Base-by-base conservation (phyloP, 1,284 basidiomycete species). In the Peniophora sp. region DNA sequence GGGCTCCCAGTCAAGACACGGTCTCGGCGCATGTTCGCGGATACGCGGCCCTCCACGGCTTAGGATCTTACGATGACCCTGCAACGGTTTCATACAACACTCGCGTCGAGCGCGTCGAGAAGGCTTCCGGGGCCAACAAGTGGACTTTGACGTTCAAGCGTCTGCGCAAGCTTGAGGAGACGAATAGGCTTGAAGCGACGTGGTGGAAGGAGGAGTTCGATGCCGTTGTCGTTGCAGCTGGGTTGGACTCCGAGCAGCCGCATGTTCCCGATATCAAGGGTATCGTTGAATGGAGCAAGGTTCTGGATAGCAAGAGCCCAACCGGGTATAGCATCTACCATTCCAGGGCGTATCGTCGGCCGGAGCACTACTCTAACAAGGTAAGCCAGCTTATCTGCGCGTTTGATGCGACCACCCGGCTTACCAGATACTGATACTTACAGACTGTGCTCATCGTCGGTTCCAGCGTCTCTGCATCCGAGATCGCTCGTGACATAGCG, bases 21-120 rank as follows among this genome's bases (percentile, higher is more conserved):
- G 38, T 41, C n/a, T 41, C 38, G n/a, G 16, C 44, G 41, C n/a
- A 35, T 35, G 58, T 59, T 47, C 58, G 60, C n/a, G 59, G 58
- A 6, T 63, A 59, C 41, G 61, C 61, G 6, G 55, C 59, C n/a
- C 27, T 61, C 49, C 53, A 61, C 45, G 52, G 52, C 22, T 55
- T 62, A 35, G 60, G 60, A 38, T 48, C 53, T n/a, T 57, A 60
- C 52, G 61, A 63, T 48, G 49, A 59, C n/a, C 52, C 55, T 3
- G 38, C 53, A 23, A 52, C 60, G 8, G 55, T 56, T 16, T 51
- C 61, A 2, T 64, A 64, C 45, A 55, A 60, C 6, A 61, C 62
- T 17, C 60, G 60, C 3, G 62, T 62, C 19, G 62, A 64, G 45
- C 56, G 55, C 34, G 53, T 64, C 2, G 49, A 52, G n/a, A 64